Base-by-base conservation (phyloP, 2,329 filamentous ascomycete species). In the Stagonosporopsis cucurbitacearum region DNA sequence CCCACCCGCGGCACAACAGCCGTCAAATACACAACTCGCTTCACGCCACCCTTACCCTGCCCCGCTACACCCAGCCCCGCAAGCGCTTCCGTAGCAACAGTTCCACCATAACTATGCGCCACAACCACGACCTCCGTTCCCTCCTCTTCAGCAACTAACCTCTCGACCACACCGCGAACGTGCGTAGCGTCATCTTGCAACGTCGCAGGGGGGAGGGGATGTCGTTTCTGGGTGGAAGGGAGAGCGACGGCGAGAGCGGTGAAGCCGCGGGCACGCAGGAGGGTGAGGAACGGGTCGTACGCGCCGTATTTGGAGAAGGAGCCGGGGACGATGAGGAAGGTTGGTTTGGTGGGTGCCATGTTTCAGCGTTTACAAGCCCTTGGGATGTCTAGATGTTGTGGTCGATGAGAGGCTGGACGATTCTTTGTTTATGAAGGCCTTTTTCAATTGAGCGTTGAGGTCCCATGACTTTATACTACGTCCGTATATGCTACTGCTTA, bases 91-190 rank as follows among this genome's bases (percentile, higher is more conserved):
- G 53, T 56, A 9, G 54, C 60, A 7, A 60, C 61, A 13, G 28
- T 59, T 0, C 59, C 64, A 12, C 59, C 60, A 30, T 66, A 64
- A 13, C 55, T 57, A 28, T 64, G 62, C 35, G 56, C 59, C 30
- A 64, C 6, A 2, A 63, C 48, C 1, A 76, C 59, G 4, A 77
- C 63, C 20, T 77, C 69, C 33, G 70, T 72, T 0, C 47, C 52
- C 1, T 42, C 52, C 12, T 65, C 71, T 40, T 71, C 54, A 2
- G 64, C 63, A 13, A 67, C 50, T 0, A 74, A 39, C 3, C 48
- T 44, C 13, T 64, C 58, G 5, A 62, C 62, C 0, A 54, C 63
- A 7, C 48, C 45, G 3, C 58, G 63, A 17, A 77, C 69, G 11
- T 64, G 57, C 28, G 57, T 54, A 0, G 69, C 73, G 48, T 77